Evolutionary conservation across 2,329 filamentous ascomycete genomes (phyloP).

Genomic region (Pyricularia sp.): DNA sequence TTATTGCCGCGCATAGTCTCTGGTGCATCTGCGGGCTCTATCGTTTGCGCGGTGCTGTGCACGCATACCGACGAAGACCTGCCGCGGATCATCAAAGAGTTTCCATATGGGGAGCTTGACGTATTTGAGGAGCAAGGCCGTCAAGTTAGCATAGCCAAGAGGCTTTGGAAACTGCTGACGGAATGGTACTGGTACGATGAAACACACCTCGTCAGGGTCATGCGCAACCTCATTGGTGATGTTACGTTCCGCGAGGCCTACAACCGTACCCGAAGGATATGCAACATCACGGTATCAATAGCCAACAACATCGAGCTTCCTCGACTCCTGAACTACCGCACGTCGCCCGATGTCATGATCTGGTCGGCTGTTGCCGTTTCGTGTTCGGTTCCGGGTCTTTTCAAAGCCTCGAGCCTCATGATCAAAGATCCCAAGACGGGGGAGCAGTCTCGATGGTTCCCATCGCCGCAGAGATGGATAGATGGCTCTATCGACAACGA

Average conservation of each 20-base stretch:
- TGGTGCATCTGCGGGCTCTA: constrained; percentile 78
- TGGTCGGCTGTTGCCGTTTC: constrained; percentile 97
- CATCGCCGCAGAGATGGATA: constrained; percentile 77
- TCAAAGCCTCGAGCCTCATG: constrained; percentile 67
- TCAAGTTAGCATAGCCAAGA: constrained; percentile 55
- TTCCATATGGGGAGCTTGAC: constrained; percentile 70
- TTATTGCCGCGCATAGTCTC: constrained; percentile 81
- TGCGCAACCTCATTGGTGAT: constrained; percentile 73
- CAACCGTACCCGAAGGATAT: constrained; percentile 81
- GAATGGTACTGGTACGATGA: constrained; percentile 81
- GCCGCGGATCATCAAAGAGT: constrained; percentile 55
- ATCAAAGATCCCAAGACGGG: constrained; percentile 80
- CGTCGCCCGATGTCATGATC: constrained; percentile 87
- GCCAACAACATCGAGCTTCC: constrained; percentile 82
- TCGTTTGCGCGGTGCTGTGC: constrained; percentile 74
- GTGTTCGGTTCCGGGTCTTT: constrained; percentile 83
- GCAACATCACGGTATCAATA: constrained; percentile 90
- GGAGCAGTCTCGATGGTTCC: constrained; percentile 73
- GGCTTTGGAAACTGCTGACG: constrained; percentile 66
- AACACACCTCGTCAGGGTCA: constrained; percentile 67
- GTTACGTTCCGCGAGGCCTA: constrained; percentile 95
- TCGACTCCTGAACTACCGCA: constrained; percentile 82
- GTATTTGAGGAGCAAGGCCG: constrained; percentile 62
- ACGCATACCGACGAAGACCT: constrained; percentile 71
- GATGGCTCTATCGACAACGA: constrained; percentile 95